Conservation (phyloP, 2,329 filamentous ascomycete genomes). For the Paradendryphiella salina region DNA sequence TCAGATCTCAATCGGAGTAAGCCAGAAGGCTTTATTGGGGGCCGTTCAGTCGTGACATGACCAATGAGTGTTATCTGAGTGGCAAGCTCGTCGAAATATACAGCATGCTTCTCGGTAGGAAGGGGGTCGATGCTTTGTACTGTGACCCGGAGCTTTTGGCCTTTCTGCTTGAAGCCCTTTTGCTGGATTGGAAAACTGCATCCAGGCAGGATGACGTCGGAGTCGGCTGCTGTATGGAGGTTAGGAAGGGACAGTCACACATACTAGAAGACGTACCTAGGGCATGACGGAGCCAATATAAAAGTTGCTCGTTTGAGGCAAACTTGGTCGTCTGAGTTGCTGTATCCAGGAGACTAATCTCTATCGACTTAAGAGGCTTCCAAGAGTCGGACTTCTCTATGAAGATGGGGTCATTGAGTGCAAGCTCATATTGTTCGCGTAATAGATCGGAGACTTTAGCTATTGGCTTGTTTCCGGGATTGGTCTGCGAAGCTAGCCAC, state of each 20-base stretch:
- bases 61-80: constrained; percentile 29
- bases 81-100: constrained; percentile 38
- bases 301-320: constrained; percentile 32
- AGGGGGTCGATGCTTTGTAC: constrained; percentile 58
- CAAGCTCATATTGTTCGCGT: constrained; percentile 71
- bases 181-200: constrained; percentile 66
- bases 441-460: constrained; percentile 71
- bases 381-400: constrained; percentile 56
- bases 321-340: constrained; percentile 27
- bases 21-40: constrained; percentile 13
- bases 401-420: constrained; percentile 59
- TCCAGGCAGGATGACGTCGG: constrained; percentile 71
- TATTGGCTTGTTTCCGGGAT: constrained; percentile 44
- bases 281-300: constrained; percentile 37
- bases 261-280: constrained; percentile 32
- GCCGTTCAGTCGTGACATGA: constrained; percentile 8
- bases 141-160: constrained; percentile 58
- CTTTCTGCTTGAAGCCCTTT: constrained; percentile 55
- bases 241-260: constrained; percentile 10
- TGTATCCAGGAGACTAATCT: constrained; percentile 26
- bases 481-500: constrained; percentile 59
- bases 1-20: constrained; percentile 44
- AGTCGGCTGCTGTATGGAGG: constrained; percentile 53
- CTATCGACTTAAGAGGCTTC: constrained; percentile 38
- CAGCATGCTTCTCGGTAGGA: constrained; percentile 28